Evolutionary conservation across 345 rosid genomes (phyloP).

Genomic region (Gynandropsis gynandra): DNA sequence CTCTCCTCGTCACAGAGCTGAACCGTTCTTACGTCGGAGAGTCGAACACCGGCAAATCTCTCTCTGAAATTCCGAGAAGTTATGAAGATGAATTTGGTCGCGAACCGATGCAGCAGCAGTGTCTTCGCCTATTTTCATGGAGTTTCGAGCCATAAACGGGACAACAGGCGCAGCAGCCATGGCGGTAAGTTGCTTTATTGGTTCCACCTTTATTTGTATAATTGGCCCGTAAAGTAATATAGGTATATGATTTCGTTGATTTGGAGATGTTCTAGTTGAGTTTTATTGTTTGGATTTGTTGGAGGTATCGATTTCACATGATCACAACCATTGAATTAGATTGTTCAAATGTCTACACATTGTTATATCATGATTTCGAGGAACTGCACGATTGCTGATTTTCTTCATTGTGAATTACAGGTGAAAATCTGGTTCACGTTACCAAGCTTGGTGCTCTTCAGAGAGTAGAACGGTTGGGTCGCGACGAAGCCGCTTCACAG

Average conservation of each 20-base stretch:
- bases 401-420: constrained; percentile 14
- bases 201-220: background rate
- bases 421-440: constrained; percentile 15
- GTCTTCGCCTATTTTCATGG: constrained; percentile 17
- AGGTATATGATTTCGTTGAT: too few relatives aligned
- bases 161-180: constrained; percentile 4
- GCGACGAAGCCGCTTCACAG: constrained; percentile 14
- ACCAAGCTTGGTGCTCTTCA: constrained; percentile 16
- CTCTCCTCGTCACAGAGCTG: background rate
- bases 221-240: too few relatives aligned
- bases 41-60: too few relatives aligned
- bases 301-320: too few relatives aligned
- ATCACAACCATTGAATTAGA: too few relatives aligned
- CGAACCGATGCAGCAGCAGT: constrained; percentile 24
- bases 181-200: background rate
- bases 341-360: too few relatives aligned
- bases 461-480: constrained; percentile 8
- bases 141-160: background rate
- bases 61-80: background rate
- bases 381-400: background rate
- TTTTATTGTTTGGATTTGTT: too few relatives aligned
- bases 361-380: background rate
- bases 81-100: constrained; percentile 18
- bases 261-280: too few relatives aligned
- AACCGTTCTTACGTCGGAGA: too few relatives aligned